Evolutionary conservation across 441 rosid genomes (phyloP).

Genomic region (Gossypium lobatum): DNA sequence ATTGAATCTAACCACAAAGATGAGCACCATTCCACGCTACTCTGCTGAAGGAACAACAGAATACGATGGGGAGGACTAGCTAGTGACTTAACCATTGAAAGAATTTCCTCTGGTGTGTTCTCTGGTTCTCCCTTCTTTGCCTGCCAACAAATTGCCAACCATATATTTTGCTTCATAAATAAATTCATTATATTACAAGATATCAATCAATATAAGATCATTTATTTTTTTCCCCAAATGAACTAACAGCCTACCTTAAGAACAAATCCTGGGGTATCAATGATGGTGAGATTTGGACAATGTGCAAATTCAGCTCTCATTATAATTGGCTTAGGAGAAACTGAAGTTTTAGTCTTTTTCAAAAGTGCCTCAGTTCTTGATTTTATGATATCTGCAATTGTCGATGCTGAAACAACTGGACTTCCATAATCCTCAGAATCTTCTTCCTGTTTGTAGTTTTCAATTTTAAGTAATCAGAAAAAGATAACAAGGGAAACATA

Average conservation of each 20-base stretch:
- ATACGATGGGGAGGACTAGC: constrained; percentile 95
- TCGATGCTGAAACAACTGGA: constrained; percentile 53
- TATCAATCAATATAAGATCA: neutral
- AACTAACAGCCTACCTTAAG: constrained; percentile 44
- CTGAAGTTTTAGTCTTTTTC: constrained; percentile 66
- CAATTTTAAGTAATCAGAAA: constrained; percentile 12
- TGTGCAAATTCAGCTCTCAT: constrained; percentile 96
- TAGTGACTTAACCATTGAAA: constrained; percentile 84
- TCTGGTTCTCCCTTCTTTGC: constrained; percentile 97
- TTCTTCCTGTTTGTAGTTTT: constrained; percentile 49
- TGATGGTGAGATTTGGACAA: constrained; percentile 85
- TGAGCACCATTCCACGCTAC: constrained; percentile 96
- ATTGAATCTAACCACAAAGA: constrained; percentile 88
- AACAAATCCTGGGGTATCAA: constrained; percentile 96
- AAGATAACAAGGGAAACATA: neutral
- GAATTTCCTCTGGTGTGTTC: constrained; percentile 78
- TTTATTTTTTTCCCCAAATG: neutral
- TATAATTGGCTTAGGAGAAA: constrained; percentile 81
- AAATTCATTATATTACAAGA: neutral
- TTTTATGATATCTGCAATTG: constrained; percentile 72
- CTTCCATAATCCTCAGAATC: constrained; percentile 89
- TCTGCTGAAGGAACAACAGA: constrained; percentile 87
- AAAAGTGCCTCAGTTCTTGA: constrained; percentile 66
- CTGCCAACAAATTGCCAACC: constrained; percentile 27
- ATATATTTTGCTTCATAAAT: neutral